Evolutionary conservation across 2,329 filamentous ascomycete genomes (phyloP).

Genomic region (Monilinia aucupariae): DNA sequence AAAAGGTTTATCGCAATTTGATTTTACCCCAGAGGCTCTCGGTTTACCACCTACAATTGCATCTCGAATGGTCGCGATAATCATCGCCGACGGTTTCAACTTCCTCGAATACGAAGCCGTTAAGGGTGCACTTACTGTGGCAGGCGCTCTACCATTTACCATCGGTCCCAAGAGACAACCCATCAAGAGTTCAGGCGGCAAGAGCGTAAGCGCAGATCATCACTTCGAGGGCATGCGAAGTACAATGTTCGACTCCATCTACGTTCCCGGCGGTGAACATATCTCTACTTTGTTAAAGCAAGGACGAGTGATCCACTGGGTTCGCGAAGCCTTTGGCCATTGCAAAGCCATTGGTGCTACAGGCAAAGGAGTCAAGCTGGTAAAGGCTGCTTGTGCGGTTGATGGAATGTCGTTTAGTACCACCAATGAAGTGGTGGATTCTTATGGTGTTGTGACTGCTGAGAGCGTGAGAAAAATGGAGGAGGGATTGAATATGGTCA

Average conservation of each 20-base stretch:
- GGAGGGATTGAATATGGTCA: slow-evolving; percentile 55
- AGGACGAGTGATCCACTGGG: slow-evolving; percentile 69
- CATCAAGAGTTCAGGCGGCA: slow-evolving; percentile 41
- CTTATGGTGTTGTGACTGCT: slow-evolving; percentile 73
- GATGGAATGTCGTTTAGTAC: slow-evolving; percentile 42
- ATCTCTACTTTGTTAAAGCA: slow-evolving; percentile 59
- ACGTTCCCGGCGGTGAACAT: slow-evolving; percentile 66
- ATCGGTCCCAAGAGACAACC: slow-evolving; percentile 63
- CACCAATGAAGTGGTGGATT: slow-evolving; percentile 50
- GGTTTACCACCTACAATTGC: slow-evolving; percentile 56
- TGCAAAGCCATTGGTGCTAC: slow-evolving; percentile 73
- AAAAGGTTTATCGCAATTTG: slow-evolving; percentile 63
- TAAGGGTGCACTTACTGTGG: slow-evolving; percentile 55
- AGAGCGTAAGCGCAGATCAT: slow-evolving; percentile 63
- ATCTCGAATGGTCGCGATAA: slow-evolving; percentile 65
- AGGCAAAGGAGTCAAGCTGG: slow-evolving; percentile 63
- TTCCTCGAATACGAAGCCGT: slow-evolving; percentile 58
- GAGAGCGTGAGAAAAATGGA: slow-evolving; percentile 44
- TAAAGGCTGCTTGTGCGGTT: slow-evolving; percentile 44
- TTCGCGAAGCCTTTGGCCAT: slow-evolving; percentile 76
- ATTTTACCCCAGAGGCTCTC: slow-evolving; percentile 51
- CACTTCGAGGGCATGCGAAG: slow-evolving; percentile 75
- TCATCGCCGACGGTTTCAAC: slow-evolving; percentile 76
- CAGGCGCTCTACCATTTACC: slow-evolving; percentile 63
- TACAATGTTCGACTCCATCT: slow-evolving; percentile 75